Percentiles rank a stretch among this genome's conserved stretches.
phyloP scores from a whole-genome alignment of 2,329 filamentous ascomycete species.

The Dactylella cylindrospora region DNA sequence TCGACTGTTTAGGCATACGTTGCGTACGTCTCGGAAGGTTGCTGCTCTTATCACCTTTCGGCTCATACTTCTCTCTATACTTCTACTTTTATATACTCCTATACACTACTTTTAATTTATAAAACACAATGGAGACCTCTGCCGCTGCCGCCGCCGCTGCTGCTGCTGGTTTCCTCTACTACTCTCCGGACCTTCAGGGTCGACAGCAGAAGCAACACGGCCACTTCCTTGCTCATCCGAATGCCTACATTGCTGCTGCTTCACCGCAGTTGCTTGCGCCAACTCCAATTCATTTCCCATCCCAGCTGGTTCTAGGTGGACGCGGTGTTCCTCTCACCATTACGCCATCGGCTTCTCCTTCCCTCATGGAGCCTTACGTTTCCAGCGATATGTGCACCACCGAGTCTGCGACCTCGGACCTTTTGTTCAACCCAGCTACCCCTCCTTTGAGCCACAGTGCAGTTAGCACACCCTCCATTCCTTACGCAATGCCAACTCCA shows the following conservation, averaged over 20 bases:
- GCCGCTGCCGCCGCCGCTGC: no score
- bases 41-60: conserved; percentile 17
- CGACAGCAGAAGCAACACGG: conserved; percentile 47
- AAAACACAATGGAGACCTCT: conserved; percentile 42
- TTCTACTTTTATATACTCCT: conserved; percentile 11
- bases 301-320: conserved; percentile 45
- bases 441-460: conserved; percentile 42
- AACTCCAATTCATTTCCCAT: conserved; percentile 43
- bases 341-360: conserved; percentile 42
- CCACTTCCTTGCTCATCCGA: conserved; percentile 49
- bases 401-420: conserved; percentile 31
- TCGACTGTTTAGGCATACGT: conserved; percentile 41
- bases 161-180: conserved; percentile 48
- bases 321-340: conserved; percentile 44
- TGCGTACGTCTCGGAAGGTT: conserved; percentile 37
- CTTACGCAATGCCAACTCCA: conserved; percentile 43
- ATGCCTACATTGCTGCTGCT: conserved; percentile 46
- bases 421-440: conserved; percentile 42
- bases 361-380: conserved; percentile 41
- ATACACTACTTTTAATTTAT: conserved; percentile 31
- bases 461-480: conserved; percentile 40
- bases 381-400: conserved; percentile 39
- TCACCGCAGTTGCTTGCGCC: conserved; percentile 43
- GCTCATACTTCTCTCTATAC: conserved; percentile 13
- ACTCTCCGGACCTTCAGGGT: conserved; percentile 48